These are phyloP conservation scores for Metschnikowia santaceciliae DNA, from an alignment of 805 yeast genomes.

Conservation along the genomic window DNA sequence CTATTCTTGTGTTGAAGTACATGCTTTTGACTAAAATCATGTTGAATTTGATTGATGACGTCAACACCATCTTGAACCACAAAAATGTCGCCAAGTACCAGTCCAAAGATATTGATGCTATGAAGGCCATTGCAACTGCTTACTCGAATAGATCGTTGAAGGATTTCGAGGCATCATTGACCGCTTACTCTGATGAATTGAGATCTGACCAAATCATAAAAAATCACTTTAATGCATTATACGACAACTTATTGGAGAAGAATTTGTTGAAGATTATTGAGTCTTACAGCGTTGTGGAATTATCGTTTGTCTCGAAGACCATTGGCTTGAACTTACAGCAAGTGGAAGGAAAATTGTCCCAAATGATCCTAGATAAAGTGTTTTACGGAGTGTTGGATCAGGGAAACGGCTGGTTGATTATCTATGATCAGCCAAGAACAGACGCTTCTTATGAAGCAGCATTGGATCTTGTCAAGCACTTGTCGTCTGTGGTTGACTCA, in stretches of 20 bases:
- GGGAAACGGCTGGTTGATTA: conserved; percentile 95
- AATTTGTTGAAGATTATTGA: conserved; percentile 92
- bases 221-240: conserved; percentile 86
- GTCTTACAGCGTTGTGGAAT: conserved; percentile 94
- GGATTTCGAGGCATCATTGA: conserved; percentile 83
- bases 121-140: conserved; percentile 89
- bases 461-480: conserved; percentile 78
- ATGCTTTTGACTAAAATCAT: conserved; percentile 91
- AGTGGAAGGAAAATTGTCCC: conserved; percentile 90
- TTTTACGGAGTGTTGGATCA: conserved; percentile 96
- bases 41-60: conserved; percentile 84
- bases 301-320: conserved; percentile 78
- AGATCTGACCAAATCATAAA: conserved; percentile 84
- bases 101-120: conserved; percentile 87
- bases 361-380: conserved; percentile 94
- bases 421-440: conserved; percentile 82
- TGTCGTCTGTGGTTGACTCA: conserved; percentile 84
- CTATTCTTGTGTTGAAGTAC: conserved; percentile 81
- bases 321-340: conserved; percentile 85
- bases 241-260: conserved; percentile 89
- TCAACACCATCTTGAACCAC: conserved; percentile 69
- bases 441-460: conserved; percentile 89
- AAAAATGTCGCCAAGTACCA: conserved; percentile 67
- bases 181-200: conserved; percentile 66
- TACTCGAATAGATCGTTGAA: conserved; percentile 84